Evolutionary conservation across 2,329 filamentous ascomycete species (phyloP).

Genomic region (Nannizziopsis barbatae): DNA sequence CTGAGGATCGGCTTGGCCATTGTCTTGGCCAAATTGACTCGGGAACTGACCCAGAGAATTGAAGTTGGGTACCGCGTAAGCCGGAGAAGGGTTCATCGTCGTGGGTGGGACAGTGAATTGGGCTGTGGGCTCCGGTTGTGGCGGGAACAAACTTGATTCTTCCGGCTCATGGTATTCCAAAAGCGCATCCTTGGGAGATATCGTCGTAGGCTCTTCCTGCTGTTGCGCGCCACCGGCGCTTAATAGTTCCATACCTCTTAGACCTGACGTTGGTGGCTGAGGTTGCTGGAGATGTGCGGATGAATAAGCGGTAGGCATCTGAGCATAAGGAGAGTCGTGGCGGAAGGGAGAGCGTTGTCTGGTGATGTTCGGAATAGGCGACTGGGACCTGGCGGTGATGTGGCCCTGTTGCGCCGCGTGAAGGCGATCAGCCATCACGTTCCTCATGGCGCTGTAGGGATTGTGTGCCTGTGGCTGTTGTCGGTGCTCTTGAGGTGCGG

Average conservation of each 20-base stretch:
- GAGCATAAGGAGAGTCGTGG: constrained; percentile 54
- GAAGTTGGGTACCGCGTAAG: constrained; percentile 19
- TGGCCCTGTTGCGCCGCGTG: constrained; percentile 69
- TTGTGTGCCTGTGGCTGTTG: constrained; percentile 20
- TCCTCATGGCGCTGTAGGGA: constrained; percentile 33
- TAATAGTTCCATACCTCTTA: constrained; percentile 20
- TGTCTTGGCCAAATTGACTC: constrained; percentile 8
- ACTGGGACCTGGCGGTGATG: constrained; percentile 49
- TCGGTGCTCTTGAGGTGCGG: constrained; percentile 35
- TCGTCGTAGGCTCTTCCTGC: constrained; percentile 57
- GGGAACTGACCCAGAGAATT: constrained; percentile 13
- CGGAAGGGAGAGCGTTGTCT: constrained; percentile 74
- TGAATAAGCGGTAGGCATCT: constrained; percentile 34
- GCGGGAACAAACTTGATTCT: constrained; percentile 60
- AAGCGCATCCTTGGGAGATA: constrained; percentile 86
- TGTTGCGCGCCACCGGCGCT: constrained; percentile 22
- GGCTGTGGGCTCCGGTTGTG: constrained; percentile 38
- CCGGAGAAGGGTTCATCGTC: constrained; percentile 5
- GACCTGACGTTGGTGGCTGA: constrained; percentile 29
- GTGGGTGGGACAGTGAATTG: constrained; percentile 11
- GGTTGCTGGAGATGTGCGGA: constrained; percentile 23
- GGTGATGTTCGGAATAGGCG: constrained; percentile 39
- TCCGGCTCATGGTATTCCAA: constrained; percentile 68
- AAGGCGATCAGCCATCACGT: constrained; percentile 61
- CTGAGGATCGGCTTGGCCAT: neutral